Base-by-base conservation (phyloP, 495 filamentous ascomycete species). In the Cercophora sp. region DNA sequence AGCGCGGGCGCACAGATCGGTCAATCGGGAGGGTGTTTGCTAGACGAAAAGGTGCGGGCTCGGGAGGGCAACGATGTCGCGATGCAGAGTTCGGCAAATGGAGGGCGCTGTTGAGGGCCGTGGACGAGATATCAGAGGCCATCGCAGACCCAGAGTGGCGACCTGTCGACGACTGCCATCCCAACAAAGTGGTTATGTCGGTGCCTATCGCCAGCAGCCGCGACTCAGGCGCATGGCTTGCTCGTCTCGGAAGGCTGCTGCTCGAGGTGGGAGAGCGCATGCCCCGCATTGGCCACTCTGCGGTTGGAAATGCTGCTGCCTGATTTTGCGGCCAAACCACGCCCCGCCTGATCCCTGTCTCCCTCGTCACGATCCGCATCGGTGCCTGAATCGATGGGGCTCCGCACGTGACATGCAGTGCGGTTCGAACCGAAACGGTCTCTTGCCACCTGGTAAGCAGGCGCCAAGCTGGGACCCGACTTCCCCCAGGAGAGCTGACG, bases 291-390 rank as follows among this genome's bases (percentile, higher is more conserved):
- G 51, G 36, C 39, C 31, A 39, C 31, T n/a, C 43, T 45, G 4
- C 15, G 57, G 54, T 60, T 47, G 57, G 54, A 52, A 66, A 63
- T 59, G 53, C 60, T 66, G 63, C 60, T 66, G 63, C 63, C 63
- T 66, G 63, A 40, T 39, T 47, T 36, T 59, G 25, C 25, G 52
- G 48, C 52, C 46, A 37, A 34, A 8, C 6, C 19, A 16, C 20
- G 31, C 46, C 46, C 46, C 46, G 46, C 46, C 29, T 23, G 13
- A 48, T 26, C 46, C 46, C 19, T 32, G 29, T 25, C 32, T 22
- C n/a, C n/a, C n/a, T n/a, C n/a, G n/a, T n/a, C n/a, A n/a, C n/a
- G n/a, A 24, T 20, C 46, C 25, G 20, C 29, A 35, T 43, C 40
- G 46, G 46, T 48, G 46, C 46, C 46, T 48, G 46, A 32, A 48